Conservation (phyloP, 2,329 filamentous ascomycete genomes). For the Ambrosiella cleistominuta region DNA sequence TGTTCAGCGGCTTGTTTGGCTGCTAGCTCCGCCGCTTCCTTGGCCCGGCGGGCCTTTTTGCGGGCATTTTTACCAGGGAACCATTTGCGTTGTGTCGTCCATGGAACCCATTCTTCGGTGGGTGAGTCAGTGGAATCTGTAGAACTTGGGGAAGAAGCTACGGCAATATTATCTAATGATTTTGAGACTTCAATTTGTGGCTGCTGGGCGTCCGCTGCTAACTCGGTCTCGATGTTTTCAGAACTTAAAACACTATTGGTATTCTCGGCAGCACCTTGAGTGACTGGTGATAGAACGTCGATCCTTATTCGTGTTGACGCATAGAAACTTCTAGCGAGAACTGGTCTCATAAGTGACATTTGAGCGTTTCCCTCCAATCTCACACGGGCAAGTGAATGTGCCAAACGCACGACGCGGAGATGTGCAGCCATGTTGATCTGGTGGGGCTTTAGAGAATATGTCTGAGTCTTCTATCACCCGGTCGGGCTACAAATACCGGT, state of each 20-base stretch:
- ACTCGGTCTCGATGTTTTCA: too few species aligned
- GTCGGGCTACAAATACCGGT: too few species aligned
- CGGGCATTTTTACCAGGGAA: not conserved
- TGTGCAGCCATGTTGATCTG: not conserved
- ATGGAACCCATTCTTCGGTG: not conserved
- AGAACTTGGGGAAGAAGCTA: too few species aligned
- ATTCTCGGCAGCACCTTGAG: too few species aligned
- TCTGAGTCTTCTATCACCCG: too few species aligned
- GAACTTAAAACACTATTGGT: too few species aligned
- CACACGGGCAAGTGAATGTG: conserved; percentile 2
- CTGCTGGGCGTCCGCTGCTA: too few species aligned
- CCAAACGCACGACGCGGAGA: conserved; percentile 5
- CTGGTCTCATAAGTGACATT: not conserved
- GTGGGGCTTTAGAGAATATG: too few species aligned
- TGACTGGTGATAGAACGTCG: too few species aligned
- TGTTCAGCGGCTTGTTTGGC: too few species aligned
- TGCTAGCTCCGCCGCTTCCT: not conserved
- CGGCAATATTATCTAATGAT: too few species aligned
- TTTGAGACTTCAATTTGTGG: too few species aligned
- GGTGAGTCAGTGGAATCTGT: not conserved
- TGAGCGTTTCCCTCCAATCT: not conserved
- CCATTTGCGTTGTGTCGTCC: not conserved
- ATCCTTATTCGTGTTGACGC: not conserved
- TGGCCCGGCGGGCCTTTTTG: not conserved
- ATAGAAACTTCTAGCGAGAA: conserved; percentile 2